Evolutionary conservation across 768 basidiomycete species (phyloP).

Genomic region (Lentinula sp.): DNA sequence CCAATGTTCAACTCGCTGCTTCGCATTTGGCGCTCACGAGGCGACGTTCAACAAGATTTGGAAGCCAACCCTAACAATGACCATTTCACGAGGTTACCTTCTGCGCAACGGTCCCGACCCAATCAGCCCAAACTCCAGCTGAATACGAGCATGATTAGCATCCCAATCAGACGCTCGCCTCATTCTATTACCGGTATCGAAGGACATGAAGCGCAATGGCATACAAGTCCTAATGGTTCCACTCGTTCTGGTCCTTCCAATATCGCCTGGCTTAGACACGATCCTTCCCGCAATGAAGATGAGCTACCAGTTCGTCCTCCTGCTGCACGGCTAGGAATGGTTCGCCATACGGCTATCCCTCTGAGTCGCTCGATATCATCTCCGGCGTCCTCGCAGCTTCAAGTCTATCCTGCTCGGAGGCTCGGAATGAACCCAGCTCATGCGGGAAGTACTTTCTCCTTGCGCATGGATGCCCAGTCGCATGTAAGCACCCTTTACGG

Average conservation of each 20-base stretch:
- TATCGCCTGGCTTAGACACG: slow-evolving; percentile 29
- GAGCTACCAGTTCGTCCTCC: neutral
- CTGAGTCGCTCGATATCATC: slow-evolving; percentile 23
- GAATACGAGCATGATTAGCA: neutral
- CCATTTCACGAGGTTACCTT: neutral
- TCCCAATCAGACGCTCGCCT: slow-evolving; percentile 28
- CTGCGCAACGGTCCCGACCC: slow-evolving; percentile 4
- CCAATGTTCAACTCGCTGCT: neutral
- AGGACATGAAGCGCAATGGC: neutral
- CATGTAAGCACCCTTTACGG: slow-evolving; percentile 36
- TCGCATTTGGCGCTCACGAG: slow-evolving; percentile 1
- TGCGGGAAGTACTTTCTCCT: slow-evolving; percentile 34
- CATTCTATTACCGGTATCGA: slow-evolving; percentile 18
- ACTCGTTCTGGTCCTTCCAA: slow-evolving; percentile 28
- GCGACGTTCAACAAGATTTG: slow-evolving; percentile 7
- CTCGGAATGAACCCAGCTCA: slow-evolving; percentile 16
- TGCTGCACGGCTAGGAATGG: neutral
- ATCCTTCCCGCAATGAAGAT: slow-evolving; percentile 6
- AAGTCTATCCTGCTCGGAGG: slow-evolving; percentile 15
- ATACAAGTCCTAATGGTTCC: slow-evolving; percentile 19
- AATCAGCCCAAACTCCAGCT: slow-evolving; percentile 2
- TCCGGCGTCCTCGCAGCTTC: slow-evolving; percentile 16
- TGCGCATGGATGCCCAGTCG: slow-evolving; percentile 31
- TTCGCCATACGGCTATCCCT: slow-evolving; percentile 10
- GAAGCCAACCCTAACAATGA: slow-evolving; percentile 8